phyloP scores from a whole-genome alignment of 192 early-diverging fungal species.

The Entophlyctis luteolus region DNA sequence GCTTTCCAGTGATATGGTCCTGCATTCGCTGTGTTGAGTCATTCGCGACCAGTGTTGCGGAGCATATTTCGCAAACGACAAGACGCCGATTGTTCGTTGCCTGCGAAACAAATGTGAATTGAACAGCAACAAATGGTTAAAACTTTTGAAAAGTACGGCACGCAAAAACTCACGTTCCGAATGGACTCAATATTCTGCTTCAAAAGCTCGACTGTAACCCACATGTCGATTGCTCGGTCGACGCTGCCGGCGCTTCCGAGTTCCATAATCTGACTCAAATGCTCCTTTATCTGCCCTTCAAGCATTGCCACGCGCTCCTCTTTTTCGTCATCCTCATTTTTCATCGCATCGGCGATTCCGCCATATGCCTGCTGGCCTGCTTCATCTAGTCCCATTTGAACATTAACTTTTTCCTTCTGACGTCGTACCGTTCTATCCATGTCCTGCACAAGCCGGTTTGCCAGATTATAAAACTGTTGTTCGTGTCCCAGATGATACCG shows the following conservation, averaged over 20 bases:
- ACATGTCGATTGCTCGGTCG: slow-evolving; percentile 64
- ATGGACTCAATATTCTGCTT: slow-evolving; percentile 59
- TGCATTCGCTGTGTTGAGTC: slow-evolving; percentile 77
- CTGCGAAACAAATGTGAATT: background rate
- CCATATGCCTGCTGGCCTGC: background rate
- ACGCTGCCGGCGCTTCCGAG: slow-evolving; percentile 72
- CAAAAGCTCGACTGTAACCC: slow-evolving; percentile 62
- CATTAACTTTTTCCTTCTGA: slow-evolving; percentile 58
- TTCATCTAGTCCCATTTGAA: too few relatives aligned
- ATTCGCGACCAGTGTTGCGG: slow-evolving; percentile 77
- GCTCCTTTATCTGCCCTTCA: slow-evolving; percentile 73
- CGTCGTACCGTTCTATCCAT: slow-evolving; percentile 69
- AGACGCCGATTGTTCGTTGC: slow-evolving; percentile 60
- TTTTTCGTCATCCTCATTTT: slow-evolving; percentile 67
- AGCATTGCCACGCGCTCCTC: slow-evolving; percentile 77
- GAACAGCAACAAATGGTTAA: slow-evolving; percentile 2
- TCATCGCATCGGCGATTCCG: slow-evolving; percentile 32
- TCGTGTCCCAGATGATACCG: slow-evolving; percentile 69
- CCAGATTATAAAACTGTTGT: slow-evolving; percentile 63
- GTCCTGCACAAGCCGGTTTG: slow-evolving; percentile 62
- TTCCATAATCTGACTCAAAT: slow-evolving; percentile 55
- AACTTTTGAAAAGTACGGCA: too few relatives aligned
- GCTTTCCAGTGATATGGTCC: slow-evolving; percentile 79
- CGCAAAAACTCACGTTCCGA: slow-evolving; percentile 49
- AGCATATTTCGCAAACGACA: slow-evolving; percentile 80